Conservation (phyloP, 805 yeast species). For the Torulaspora gathmanii region DNA sequence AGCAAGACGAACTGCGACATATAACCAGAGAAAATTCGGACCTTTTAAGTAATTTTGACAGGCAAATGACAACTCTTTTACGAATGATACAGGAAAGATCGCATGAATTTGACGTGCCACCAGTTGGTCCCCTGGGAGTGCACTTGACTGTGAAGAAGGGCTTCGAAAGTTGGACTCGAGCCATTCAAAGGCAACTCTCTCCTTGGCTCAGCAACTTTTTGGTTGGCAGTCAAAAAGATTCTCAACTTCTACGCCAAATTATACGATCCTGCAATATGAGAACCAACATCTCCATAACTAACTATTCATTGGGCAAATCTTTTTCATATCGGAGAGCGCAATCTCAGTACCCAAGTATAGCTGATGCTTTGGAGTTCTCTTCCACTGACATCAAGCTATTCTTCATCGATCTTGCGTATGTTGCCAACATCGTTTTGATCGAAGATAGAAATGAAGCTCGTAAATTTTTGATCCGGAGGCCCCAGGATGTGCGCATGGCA, state of each 20-base stretch:
- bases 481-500: constrained; percentile 41
- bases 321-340: constrained; percentile 55
- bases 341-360: constrained; percentile 42
- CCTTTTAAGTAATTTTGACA: constrained; percentile 49
- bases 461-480: constrained; percentile 35
- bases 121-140: constrained; percentile 80
- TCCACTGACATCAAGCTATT: constrained; percentile 53
- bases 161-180: constrained; percentile 50
- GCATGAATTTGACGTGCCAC: constrained; percentile 43
- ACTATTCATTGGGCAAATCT: constrained; percentile 18
- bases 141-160: constrained; percentile 52
- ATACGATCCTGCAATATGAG: constrained; percentile 33
- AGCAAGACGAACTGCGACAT: constrained; percentile 22
- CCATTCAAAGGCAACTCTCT: constrained; percentile 54
- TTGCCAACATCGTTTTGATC: constrained; percentile 57
- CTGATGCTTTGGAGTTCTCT: constrained; percentile 56
- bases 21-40: constrained; percentile 31
- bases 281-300: constrained; percentile 48
- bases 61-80: constrained; percentile 40
- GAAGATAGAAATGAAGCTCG: constrained; percentile 51
- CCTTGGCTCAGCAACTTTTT: constrained; percentile 56
- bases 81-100: constrained; percentile 38
- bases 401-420: constrained; percentile 55
- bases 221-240: constrained; percentile 62
- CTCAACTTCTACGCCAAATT: constrained; percentile 39